Conservation (phyloP, 768 basidiomycete species). For the Tulasnella sp. region DNA sequence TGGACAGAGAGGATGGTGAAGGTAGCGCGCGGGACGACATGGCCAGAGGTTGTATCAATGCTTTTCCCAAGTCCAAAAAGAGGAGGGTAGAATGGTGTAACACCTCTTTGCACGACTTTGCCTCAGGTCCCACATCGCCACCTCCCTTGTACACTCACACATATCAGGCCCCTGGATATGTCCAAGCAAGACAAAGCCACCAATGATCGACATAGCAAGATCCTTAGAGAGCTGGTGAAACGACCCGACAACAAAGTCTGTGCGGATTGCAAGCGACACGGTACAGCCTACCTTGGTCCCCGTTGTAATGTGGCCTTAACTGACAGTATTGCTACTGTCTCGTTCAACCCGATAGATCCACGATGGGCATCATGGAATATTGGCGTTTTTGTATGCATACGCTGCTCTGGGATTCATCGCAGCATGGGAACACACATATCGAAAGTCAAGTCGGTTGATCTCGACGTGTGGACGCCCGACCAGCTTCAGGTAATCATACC, state of each 20-base stretch:
- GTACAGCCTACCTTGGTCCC: slow-evolving; percentile 35
- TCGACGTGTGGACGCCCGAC: slow-evolving; percentile 95
- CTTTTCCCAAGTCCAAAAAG: background rate
- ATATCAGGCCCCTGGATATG: slow-evolving; percentile 14
- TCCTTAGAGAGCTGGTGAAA: slow-evolving; percentile 79
- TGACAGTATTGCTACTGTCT: background rate
- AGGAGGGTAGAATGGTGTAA: background rate
- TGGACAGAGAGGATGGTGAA: slow-evolving; percentile 14
- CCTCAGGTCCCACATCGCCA: background rate
- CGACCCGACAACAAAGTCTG: slow-evolving; percentile 86
- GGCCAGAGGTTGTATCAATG: no score
- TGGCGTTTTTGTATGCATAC: slow-evolving; percentile 89
- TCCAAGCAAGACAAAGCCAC: slow-evolving; percentile 66
- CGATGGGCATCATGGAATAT: slow-evolving; percentile 98
- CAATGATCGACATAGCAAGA: slow-evolving; percentile 64
- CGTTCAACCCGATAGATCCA: slow-evolving; percentile 48
- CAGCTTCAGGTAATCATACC: slow-evolving; percentile 68
- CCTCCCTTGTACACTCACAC: background rate
- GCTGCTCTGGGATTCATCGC: slow-evolving; percentile 94
- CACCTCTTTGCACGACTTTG: background rate
- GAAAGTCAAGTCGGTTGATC: slow-evolving; percentile 93
- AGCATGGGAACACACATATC: slow-evolving; percentile 98
- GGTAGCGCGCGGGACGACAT: background rate
- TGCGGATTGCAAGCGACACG: slow-evolving; percentile 94
- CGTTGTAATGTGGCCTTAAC: background rate